phyloP scores from a whole-genome alignment of 345 rosid species.

The Eucalyptus pauciflora region DNA sequence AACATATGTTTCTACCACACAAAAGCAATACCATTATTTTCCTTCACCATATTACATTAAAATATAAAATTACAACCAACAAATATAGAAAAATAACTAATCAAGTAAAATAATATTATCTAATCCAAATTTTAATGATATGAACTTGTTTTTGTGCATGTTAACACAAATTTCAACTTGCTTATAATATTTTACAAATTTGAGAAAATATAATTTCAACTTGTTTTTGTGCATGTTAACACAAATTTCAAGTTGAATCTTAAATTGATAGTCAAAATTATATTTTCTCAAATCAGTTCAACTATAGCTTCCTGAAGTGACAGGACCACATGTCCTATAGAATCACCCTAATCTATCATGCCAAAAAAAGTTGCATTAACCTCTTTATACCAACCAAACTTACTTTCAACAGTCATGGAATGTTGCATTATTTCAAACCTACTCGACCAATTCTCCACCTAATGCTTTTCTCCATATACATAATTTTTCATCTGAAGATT shows the following conservation, averaged over 20 bases:
- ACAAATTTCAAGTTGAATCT: not conserved
- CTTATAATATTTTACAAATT: not conserved
- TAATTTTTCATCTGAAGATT: not conserved
- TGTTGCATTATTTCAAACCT: not conserved
- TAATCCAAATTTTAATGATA: not conserved
- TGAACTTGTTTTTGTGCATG: not conserved
- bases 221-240: not conserved
- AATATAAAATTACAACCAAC: not conserved
- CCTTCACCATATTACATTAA: not conserved
- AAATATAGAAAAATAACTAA: not conserved
- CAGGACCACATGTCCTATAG: not conserved
- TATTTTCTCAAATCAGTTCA: not conserved
- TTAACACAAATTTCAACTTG: not conserved
- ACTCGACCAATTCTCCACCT: not conserved
- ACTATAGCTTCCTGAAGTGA: not conserved
- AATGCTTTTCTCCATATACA: not conserved
- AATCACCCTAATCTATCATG: not conserved
- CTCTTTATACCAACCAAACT: not conserved
- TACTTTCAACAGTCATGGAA: not conserved
- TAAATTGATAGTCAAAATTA: not conserved
- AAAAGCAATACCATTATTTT: not conserved
- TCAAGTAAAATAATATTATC: not conserved
- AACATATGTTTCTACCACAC: not conserved
- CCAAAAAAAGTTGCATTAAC: not conserved
- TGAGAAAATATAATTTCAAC: no score